Base-by-base conservation (phyloP, 805 yeast species). In the Cyberlindnera galapagoensis region DNA sequence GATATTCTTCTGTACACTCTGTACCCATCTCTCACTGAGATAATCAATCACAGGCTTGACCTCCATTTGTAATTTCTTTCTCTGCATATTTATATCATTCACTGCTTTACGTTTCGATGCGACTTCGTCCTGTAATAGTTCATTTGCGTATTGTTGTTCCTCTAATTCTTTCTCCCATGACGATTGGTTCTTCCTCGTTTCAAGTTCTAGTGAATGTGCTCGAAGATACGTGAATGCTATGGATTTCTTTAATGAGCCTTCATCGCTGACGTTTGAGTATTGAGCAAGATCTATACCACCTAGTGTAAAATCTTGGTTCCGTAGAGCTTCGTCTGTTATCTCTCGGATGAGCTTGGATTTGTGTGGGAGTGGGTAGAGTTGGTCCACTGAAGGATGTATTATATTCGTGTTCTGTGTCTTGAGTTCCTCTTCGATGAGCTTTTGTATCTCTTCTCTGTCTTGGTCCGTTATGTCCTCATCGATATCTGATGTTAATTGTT, bases 21-120 rank as follows among this genome's bases (percentile, higher is more conserved):
- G 71, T 26, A 54, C 57, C 80, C 82, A 74, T 43, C 71, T 56
- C 8, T 61, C 57, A n/a, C 57, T 51, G 33, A 73, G 54, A 36
- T 67, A 68, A 20, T 62, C 64, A 34, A 66, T 49, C 17, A 63
- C 59, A 0, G 75, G 72, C 40, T 59, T 57, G 32, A 59, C 65
- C 12, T 66, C 62, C 5, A 44, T 19, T 50, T 76, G 77, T 29
- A 63, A 46, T 20, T 49, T 51, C 40, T 67, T 62, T 16, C 85
- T 52, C 16, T 54, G 55, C 9, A 31, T 39, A 28, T 67, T 62
- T 11, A 73, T 34, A 5, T 65, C 71, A 6, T 68, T 69, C 7
- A 72, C 54, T 27, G 52, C 56, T 30, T 51, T 53, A 26, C 69
- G 48, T 43, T 76, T 74, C 28, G 52, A 53, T 3, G 44, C 36